Evolutionary conservation across 208 protist species (phyloP), one percentile per base, ranked within the genome.

Genomic region (Herpetomonas tarakana): DNA sequence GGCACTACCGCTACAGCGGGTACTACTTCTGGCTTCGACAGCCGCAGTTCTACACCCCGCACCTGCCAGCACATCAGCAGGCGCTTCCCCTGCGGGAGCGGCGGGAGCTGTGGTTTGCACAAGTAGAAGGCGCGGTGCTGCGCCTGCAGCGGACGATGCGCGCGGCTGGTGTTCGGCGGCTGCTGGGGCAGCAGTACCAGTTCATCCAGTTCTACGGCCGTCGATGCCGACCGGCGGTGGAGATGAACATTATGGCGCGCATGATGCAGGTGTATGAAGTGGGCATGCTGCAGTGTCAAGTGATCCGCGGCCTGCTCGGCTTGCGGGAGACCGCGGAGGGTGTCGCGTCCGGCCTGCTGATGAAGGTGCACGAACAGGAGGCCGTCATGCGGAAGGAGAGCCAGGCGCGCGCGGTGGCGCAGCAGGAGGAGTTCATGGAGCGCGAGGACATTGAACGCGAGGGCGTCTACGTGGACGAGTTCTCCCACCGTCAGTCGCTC

Each of bases 1-100:
- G 65, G 12, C 77, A 65, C 27, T 83, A 83, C 60, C 64, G 71
- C 49, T 83, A 72, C 61, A 76, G 68, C 49, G 71, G 52, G 16
- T 70, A 72, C n/a, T 68, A 79, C 65, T 77, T 71, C 47, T 83
- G 72, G 77, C 54, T 83, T 60, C 71, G 77, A 22, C 66, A 75
- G 65, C 77, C 68, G 14, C 28, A 12, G 11, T 50, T 67, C 22
- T 65, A 68, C 14, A 25, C 52, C 0, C 62, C 60, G 26, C 61
- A 71, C 28, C 58, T 82, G 16, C 44, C 44, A 22, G 11, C 44
- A 7, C 44, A 49, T 22, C 44, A 24, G 16, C 44, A 22, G 16
- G 6, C 44, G 3, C 44, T 49, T 4, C 50, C 12, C 25, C 12
- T 30, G 50, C 28, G 12, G 14, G 28, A 38, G 50, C 50, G 25